Percentiles rank a stretch among this genome's conserved stretches.
phyloP scores from a whole-genome alignment of 345 rosid species.

The Rhodomyrtus tomentosa region DNA sequence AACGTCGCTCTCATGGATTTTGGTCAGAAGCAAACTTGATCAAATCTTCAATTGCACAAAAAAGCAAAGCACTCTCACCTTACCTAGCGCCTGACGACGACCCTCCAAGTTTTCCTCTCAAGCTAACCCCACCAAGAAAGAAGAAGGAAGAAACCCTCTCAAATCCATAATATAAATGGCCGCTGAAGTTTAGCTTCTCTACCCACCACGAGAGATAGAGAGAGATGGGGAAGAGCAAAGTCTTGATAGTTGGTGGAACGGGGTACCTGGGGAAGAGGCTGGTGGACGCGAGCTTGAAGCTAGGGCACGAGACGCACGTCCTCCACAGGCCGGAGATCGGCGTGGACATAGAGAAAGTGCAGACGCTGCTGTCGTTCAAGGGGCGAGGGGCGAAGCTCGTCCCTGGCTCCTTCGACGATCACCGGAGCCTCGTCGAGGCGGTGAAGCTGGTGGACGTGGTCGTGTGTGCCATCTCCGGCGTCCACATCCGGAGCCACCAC shows the following conservation, averaged over 20 bases:
- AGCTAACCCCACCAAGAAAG: not conserved
- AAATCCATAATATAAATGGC: not conserved
- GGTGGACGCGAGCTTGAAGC: slow-evolving; percentile 58
- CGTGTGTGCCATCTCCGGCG: slow-evolving; percentile 71
- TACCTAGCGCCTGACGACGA: not conserved
- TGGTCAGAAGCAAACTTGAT: too few relatives aligned
- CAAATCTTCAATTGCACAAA: not conserved
- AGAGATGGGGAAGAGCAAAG: slow-evolving; percentile 28
- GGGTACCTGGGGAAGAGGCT: slow-evolving; percentile 77
- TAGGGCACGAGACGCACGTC: slow-evolving; percentile 54
- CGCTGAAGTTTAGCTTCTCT: not conserved
- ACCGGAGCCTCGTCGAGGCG: slow-evolving; percentile 32
- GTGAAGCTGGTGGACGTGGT: slow-evolving; percentile 69
- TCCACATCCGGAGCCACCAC: slow-evolving; percentile 66
- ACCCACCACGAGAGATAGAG: not conserved
- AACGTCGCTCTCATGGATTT: too few relatives aligned
- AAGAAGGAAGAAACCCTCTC: not conserved
- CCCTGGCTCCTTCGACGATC: slow-evolving; percentile 47
- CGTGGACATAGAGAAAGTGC: slow-evolving; percentile 65
- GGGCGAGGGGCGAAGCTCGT: slow-evolving; percentile 48
- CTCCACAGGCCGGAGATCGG: slow-evolving; percentile 56
- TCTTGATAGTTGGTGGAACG: slow-evolving; percentile 64
- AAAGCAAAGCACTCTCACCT: not conserved
- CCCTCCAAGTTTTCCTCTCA: too few relatives aligned
- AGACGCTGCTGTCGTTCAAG: slow-evolving; percentile 46